Conservation (phyloP, 495 filamentous ascomycete genomes). For the Pyrenula massariospora region DNA sequence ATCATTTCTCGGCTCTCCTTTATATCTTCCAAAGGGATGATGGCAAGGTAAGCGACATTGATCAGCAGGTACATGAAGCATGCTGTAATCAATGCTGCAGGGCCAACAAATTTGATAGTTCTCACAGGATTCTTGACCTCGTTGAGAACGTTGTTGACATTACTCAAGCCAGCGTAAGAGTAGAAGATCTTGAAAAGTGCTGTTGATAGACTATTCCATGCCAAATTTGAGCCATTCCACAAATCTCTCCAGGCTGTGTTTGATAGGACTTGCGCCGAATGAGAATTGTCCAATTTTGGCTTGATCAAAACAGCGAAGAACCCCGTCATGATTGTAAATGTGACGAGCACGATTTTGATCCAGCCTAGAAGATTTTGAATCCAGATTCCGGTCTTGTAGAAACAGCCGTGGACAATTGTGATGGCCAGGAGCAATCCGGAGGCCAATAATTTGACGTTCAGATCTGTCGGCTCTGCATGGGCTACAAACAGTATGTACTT, state of each 20-base stretch:
- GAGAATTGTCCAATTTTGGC: constrained; percentile 12
- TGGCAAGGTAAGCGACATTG: constrained; percentile 60
- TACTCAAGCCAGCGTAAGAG: constrained; percentile 55
- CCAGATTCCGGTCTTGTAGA: constrained; percentile 24
- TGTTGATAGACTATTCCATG: constrained; percentile 41
- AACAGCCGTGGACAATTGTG: constrained; percentile 26
- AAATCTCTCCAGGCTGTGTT: constrained; percentile 23
- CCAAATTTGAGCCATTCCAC: constrained; percentile 34
- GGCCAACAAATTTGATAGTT: constrained; percentile 53
- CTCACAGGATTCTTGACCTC: constrained; percentile 60
- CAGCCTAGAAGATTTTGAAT: constrained; percentile 36
- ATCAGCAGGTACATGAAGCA: constrained; percentile 53
- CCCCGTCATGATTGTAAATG: constrained; percentile 30
- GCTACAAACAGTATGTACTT: constrained; percentile 33
- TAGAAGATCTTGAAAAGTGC: constrained; percentile 65
- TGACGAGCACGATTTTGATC: constrained; percentile 34
- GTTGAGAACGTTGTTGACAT: constrained; percentile 66
- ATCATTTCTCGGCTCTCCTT: constrained; percentile 56
- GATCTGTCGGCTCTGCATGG: constrained; percentile 17
- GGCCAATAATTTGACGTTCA: constrained; percentile 23
- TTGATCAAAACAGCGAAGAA: constrained; percentile 28
- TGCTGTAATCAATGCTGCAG: constrained; percentile 47
- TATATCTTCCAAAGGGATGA: constrained; percentile 57
- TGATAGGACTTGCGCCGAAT: constrained; percentile 20
- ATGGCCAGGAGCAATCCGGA: constrained; percentile 22